phyloP scores from a whole-genome alignment of 1,139 yeast species.

The Geotrichum fermentans region DNA sequence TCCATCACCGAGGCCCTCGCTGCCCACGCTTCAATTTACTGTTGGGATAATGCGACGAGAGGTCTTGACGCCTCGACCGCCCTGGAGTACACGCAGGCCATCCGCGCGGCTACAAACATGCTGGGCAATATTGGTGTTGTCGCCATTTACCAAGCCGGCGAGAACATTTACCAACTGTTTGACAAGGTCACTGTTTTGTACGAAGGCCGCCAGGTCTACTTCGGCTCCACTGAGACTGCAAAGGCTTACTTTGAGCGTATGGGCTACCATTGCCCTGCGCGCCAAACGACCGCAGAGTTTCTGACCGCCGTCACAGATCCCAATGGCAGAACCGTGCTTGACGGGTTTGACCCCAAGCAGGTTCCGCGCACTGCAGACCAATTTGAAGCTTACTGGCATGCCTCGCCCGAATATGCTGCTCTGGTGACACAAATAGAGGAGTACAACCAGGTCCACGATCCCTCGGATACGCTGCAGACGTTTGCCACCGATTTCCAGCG shows the following conservation, averaged over 20 bases:
- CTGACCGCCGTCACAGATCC: slow-evolving; percentile 60
- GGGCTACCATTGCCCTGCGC: slow-evolving; percentile 56
- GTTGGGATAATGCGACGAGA: slow-evolving; percentile 70
- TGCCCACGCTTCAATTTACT: slow-evolving; percentile 51
- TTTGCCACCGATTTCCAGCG: slow-evolving; percentile 15
- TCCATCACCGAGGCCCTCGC: slow-evolving; percentile 57
- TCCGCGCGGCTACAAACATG: slow-evolving; percentile 53
- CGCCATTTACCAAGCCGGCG: slow-evolving; percentile 57
- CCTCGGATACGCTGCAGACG: slow-evolving; percentile 32
- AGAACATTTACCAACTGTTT: slow-evolving; percentile 53
- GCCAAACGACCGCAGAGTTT: slow-evolving; percentile 57
- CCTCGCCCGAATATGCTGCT: slow-evolving; percentile 45
- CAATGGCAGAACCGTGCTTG: slow-evolving; percentile 40
- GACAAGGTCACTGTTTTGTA: slow-evolving; percentile 59
- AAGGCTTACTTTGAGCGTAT: slow-evolving; percentile 49
- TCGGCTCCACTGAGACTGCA: slow-evolving; percentile 50
- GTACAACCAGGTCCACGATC: slow-evolving; percentile 40
- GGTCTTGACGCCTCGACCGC: slow-evolving; percentile 71
- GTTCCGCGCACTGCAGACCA: slow-evolving; percentile 54
- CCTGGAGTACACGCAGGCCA: slow-evolving; percentile 55
- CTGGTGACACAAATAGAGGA: slow-evolving; percentile 40
- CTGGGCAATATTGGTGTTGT: slow-evolving; percentile 53
- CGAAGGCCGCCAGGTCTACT: slow-evolving; percentile 53
- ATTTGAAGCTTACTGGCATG: slow-evolving; percentile 51
- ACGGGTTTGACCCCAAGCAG: slow-evolving; percentile 36